Base-by-base conservation (phyloP, 2,329 filamentous ascomycete genomes). In the Colletotrichum echinochloae region DNA sequence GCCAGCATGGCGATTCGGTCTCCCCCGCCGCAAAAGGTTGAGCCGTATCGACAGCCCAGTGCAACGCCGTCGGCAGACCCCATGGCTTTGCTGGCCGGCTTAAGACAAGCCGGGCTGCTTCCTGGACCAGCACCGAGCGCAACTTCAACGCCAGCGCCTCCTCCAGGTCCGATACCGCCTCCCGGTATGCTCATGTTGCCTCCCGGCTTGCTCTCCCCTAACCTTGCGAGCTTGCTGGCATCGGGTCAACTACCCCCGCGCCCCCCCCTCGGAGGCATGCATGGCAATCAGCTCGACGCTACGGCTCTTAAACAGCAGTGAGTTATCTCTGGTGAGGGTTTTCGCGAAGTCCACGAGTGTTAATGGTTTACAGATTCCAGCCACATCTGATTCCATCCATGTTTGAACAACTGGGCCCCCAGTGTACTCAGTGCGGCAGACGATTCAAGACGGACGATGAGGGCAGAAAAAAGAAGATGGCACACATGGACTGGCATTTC, bases 401-500 rank as follows among this genome's bases (percentile, higher is more conserved):
- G 11, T 95, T 97, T 78, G 93, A 95, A 71, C 89, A 91, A 26
- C 89, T 94, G 48, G 93, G 95, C 0, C 93, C 94, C 70, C 93
- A 95, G 66, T 99, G 96, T 79, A 93, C 92, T 16, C 95, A 95
- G 70, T 99, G 96, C 78, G 96, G 95, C 30, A 89, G 95, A 70
- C 91, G 96, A 2, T 99, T 99, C 80, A 88, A 88, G 64, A 88
- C 89, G 5, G 93, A 93, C 59, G 89, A 91, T 16, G 90, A 93
- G 73, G 95, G 95, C 16, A 92, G 90, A 76, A 91, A 91, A 78
- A 93, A 92, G 84, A 98, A 98, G 83, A 93, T 91, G 30, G 90
- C 92, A 3, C 96, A 99, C 79, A 91, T 99, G 85, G 96, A 99
- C 81, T 99, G 96, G 96, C 96, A 99, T 81, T 99, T 99, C 83